Conservation (phyloP, 2,329 filamentous ascomycete species). For the Pseudomassariella vexata region DNA sequence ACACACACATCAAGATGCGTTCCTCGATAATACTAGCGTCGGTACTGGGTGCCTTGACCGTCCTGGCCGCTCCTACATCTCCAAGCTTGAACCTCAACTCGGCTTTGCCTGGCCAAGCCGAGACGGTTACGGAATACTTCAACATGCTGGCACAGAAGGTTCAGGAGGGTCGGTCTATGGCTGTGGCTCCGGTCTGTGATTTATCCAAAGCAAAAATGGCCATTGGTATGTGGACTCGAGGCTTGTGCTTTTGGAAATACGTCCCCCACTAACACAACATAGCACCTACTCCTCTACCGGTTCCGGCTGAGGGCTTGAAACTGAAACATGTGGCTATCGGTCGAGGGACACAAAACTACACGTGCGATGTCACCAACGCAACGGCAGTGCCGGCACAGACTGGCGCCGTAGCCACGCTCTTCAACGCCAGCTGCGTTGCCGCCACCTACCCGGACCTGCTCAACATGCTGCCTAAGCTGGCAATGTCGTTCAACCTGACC, state of each 20-base stretch:
- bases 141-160: conserved; percentile 52
- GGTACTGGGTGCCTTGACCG: conserved; percentile 37
- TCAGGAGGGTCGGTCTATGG: conserved; percentile 36
- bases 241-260: not conserved
- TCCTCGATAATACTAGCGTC: conserved; percentile 40
- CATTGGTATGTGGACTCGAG: conserved; percentile 31
- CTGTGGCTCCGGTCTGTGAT: conserved; percentile 44
- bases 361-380: conserved; percentile 60
- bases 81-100: conserved; percentile 36
- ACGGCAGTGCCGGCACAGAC: conserved; percentile 55
- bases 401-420: conserved; percentile 79
- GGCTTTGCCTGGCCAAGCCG: conserved; percentile 32
- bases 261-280: conserved; percentile 20
- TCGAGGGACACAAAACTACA: conserved; percentile 91
- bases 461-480: conserved; percentile 56
- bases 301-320: conserved; percentile 51
- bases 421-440: conserved; percentile 79
- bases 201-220: conserved; percentile 47
- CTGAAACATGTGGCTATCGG: conserved; percentile 79
- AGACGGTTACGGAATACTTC: conserved; percentile 55
- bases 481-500: conserved; percentile 59
- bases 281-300: conserved; percentile 55
- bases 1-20: conserved; percentile 38
- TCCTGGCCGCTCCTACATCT: conserved; percentile 38
- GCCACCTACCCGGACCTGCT: conserved; percentile 64